Conservation (phyloP, 257 asterid species). For the Solanum verrucosum region DNA sequence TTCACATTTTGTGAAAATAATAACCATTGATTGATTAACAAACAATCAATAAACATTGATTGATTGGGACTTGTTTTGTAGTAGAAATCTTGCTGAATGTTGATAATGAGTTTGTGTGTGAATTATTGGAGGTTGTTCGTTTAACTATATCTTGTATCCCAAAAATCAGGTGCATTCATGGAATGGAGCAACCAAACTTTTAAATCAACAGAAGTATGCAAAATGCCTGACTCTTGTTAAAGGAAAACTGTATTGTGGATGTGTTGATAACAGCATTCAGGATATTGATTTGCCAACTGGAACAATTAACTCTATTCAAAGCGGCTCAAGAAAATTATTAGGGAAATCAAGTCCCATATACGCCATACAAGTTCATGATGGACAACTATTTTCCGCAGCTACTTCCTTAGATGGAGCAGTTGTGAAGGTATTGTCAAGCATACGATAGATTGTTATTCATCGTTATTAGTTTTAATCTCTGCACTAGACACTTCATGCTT, state of each 20-base stretch:
- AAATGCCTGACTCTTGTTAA: slow-evolving; percentile 57
- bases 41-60: background rate
- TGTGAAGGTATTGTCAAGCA: slow-evolving; percentile 44
- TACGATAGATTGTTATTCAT: background rate
- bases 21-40: background rate
- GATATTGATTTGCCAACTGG: slow-evolving; percentile 70
- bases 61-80: background rate
- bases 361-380: slow-evolving; percentile 57
- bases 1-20: background rate
- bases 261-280: slow-evolving; percentile 82
- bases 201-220: slow-evolving; percentile 50
- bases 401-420: slow-evolving; percentile 56
- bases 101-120: background rate
- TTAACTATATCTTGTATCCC: background rate
- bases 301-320: slow-evolving; percentile 55
- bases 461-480: background rate
- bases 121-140: background rate
- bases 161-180: slow-evolving; percentile 53
- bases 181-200: slow-evolving; percentile 50
- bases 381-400: slow-evolving; percentile 52
- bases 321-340: slow-evolving; percentile 56
- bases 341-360: slow-evolving; percentile 54
- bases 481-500: background rate
- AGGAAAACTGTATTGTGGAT: slow-evolving; percentile 73
- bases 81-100: background rate